Percentiles rank a stretch among this genome's conserved stretches.
Evolutionary conservation across 1,284 basidiomycete genomes (phyloP).

Genomic region (Austroboletus novae-zelandiae): DNA sequence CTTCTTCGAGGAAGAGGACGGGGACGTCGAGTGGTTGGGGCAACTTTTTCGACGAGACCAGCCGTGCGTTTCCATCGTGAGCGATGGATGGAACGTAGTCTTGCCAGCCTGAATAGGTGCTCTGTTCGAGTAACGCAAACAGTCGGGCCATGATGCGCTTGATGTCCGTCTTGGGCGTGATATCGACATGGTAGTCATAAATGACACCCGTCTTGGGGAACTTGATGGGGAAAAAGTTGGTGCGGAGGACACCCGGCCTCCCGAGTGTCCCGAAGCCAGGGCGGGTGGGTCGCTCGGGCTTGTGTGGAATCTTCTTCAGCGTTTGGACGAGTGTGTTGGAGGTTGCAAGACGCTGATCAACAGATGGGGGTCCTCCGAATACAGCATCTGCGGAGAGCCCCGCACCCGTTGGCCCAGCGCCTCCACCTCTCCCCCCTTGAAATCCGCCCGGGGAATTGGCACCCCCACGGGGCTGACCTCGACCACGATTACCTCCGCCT

Average conservation of each 20-base stretch:
- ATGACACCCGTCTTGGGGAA: constrained; percentile 44
- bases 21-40: constrained; percentile 53
- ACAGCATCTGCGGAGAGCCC: constrained; percentile 36
- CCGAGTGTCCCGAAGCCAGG: constrained; percentile 67
- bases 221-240: constrained; percentile 66
- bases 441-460: constrained; percentile 9
- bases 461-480: constrained; percentile 11
- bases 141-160: constrained; percentile 51
- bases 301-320: constrained; percentile 39
- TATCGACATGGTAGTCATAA: constrained; percentile 61
- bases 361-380: constrained; percentile 42
- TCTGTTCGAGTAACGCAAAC: constrained; percentile 57
- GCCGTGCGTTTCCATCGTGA: constrained; percentile 57
- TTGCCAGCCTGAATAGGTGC: constrained; percentile 33
- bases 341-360: constrained; percentile 44
- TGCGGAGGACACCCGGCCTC: constrained; percentile 48
- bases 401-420: constrained; percentile 33
- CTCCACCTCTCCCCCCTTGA: constrained; percentile 26
- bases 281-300: constrained; percentile 52
- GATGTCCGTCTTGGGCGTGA: constrained; percentile 50
- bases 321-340: constrained; percentile 43
- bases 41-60: constrained; percentile 55
- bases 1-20: constrained; percentile 55
- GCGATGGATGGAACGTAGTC: constrained; percentile 50
- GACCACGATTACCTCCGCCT: constrained; percentile 15